Evolutionary conservation across 352 stramenopile genomes (phyloP).

Genomic region (Blastocystis sp.): DNA sequence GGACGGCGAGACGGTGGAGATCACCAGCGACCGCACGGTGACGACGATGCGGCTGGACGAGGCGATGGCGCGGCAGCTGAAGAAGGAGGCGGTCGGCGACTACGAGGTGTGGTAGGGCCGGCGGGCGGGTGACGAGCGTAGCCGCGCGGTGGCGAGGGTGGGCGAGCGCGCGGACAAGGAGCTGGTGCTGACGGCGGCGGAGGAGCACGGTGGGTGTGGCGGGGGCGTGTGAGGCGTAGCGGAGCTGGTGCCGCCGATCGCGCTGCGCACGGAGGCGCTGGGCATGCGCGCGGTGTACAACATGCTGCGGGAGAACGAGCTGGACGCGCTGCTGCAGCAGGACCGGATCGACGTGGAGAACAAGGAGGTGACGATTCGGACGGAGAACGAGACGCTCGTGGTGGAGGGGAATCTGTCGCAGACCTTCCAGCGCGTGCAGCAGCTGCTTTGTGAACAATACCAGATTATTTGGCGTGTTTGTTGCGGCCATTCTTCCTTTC

Average conservation of each 20-base stretch:
- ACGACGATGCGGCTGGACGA: slow-evolving; percentile 44
- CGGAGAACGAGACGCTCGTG: slow-evolving; percentile 53
- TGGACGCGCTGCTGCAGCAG: slow-evolving; percentile 27
- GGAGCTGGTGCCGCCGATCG: background rate
- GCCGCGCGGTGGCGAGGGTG: slow-evolving; percentile 20
- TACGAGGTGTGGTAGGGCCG: slow-evolving; percentile 19
- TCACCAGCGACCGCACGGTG: slow-evolving; percentile 37
- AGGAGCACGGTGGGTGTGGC: background rate
- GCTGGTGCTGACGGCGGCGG: background rate
- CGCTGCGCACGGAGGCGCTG: background rate
- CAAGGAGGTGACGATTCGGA: slow-evolving; percentile 36
- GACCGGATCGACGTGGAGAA: slow-evolving; percentile 14
- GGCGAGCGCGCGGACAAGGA: slow-evolving; percentile 3
- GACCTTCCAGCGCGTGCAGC: slow-evolving; percentile 25
- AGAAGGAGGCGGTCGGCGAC: slow-evolving; percentile 2
- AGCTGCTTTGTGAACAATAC: slow-evolving; percentile 49
- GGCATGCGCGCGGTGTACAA: background rate
- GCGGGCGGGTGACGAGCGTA: background rate
- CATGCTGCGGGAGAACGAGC: slow-evolving; percentile 8
- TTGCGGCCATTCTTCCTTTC: background rate
- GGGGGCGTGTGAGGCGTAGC: background rate
- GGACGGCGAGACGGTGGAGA: slow-evolving; percentile 1
- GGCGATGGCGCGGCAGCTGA: background rate
- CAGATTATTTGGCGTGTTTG: slow-evolving; percentile 21
- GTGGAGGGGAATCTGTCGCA: slow-evolving; percentile 26